Conservation (phyloP, 2,329 filamentous ascomycete species). For the Capronia coronata region DNA sequence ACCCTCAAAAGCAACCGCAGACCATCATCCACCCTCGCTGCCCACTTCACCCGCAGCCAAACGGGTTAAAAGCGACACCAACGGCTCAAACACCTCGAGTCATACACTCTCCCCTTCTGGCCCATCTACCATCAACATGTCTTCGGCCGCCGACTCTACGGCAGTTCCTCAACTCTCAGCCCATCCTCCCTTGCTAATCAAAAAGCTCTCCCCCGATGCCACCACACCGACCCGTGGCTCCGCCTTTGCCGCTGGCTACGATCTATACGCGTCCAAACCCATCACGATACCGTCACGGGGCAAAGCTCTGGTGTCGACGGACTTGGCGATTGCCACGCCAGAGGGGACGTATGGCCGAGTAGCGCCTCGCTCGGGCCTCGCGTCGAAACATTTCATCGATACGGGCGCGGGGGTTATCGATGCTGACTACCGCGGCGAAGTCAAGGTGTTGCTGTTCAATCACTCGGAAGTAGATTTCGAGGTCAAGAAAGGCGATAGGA, state of each 20-base stretch:
- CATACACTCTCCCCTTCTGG: no score
- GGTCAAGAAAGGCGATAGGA: constrained; percentile 76
- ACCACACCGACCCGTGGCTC: constrained; percentile 80
- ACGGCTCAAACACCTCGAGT: no score
- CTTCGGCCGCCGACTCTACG: constrained; percentile 1
- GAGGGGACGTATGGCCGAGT: constrained; percentile 84
- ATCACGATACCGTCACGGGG: constrained; percentile 72
- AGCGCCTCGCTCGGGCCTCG: constrained; percentile 83
- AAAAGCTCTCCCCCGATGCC: constrained; percentile 78
- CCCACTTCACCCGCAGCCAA: constrained; percentile 51
- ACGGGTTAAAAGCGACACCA: constrained; percentile 59
- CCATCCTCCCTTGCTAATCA: constrained; percentile 66
- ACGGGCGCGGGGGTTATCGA: constrained; percentile 95
- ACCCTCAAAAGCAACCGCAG: constrained; percentile 27
- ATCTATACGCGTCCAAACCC: constrained; percentile 72
- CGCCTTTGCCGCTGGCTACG: constrained; percentile 85
- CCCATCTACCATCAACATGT: neutral
- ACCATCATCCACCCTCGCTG: constrained; percentile 50
- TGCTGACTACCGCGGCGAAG: constrained; percentile 88
- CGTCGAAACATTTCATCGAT: constrained; percentile 91
- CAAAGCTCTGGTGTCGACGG: constrained; percentile 81
- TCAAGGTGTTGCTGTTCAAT: constrained; percentile 95
- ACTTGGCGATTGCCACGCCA: constrained; percentile 84
- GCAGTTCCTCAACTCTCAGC: constrained; percentile 32
- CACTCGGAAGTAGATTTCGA: constrained; percentile 74